phyloP scores from a whole-genome alignment of 2,329 filamentous ascomycete species.

The Rutstroemia sp. region DNA sequence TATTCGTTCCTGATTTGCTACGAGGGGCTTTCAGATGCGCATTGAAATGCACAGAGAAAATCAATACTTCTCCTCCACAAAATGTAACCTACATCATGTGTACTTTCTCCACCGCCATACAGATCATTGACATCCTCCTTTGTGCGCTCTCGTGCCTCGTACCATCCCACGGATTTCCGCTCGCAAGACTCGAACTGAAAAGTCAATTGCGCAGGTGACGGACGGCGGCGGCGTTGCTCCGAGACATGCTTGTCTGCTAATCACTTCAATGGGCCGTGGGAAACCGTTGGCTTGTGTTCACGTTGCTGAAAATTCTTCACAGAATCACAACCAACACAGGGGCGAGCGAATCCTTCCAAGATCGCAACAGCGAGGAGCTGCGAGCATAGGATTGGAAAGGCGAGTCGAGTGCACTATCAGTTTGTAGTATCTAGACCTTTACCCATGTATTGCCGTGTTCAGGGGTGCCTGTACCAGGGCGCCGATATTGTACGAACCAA shows the following conservation, averaged over 20 bases:
- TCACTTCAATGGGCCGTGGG: neutral
- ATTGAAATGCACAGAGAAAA: neutral
- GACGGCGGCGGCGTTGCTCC: neutral
- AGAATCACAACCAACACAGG: neutral
- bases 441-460: neutral
- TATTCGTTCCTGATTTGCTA: neutral
- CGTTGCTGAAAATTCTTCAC: neutral
- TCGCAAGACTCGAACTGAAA: neutral
- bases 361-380: neutral
- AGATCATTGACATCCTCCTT: neutral
- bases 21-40: neutral
- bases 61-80: slow-evolving; percentile 6
- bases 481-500: neutral
- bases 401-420: neutral
- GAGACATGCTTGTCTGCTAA: too few relatives aligned
- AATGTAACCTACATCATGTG: slow-evolving; percentile 9
- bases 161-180: neutral
- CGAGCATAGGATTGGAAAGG: neutral
- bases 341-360: slow-evolving; percentile 1
- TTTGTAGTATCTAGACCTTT: neutral
- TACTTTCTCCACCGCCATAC: slow-evolving; percentile 3
- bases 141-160: neutral
- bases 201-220: neutral
- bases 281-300: neutral
- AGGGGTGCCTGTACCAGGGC: neutral